Percentiles rank a stretch among this genome's conserved stretches.
These are phyloP conservation scores for Mycena pura DNA, from an alignment of 768 basidiomycete genomes.

Conservation along the genomic window DNA sequence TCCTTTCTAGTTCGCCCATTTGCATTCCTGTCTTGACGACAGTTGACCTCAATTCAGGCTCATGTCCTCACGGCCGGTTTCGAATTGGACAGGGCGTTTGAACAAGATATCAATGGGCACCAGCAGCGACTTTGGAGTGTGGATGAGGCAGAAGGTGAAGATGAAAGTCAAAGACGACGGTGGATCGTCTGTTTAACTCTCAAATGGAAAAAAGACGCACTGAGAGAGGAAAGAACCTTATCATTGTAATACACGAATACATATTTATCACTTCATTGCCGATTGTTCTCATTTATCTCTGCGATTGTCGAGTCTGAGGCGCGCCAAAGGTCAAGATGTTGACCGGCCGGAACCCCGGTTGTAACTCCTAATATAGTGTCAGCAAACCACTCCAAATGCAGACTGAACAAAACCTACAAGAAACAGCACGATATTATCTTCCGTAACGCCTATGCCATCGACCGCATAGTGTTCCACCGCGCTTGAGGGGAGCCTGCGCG, in stretches of 20 bases:
- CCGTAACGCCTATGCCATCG: constrained; percentile 60
- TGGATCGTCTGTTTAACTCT: constrained; percentile 78
- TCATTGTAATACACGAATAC: no score
- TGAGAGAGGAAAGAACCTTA: no score
- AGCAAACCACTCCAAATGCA: constrained; percentile 3
- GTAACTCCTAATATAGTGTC: constrained; percentile 41
- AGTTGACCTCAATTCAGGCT: constrained; percentile 16
- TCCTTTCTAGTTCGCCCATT: constrained; percentile 51
- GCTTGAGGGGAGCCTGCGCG: constrained; percentile 49
- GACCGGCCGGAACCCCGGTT: constrained; percentile 46
- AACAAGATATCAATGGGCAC: constrained; percentile 53
- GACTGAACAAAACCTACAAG: constrained; percentile 49
- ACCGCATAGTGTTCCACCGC: constrained; percentile 54
- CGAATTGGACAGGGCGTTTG: constrained; percentile 49
- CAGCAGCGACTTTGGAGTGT: constrained; percentile 58
- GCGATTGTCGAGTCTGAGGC: constrained; percentile 20
- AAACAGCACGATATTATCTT: constrained; percentile 66
- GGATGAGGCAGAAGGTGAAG: constrained; percentile 56
- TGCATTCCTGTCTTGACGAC: background rate
- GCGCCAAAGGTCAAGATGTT: constrained; percentile 57
- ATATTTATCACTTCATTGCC: constrained; percentile 7
- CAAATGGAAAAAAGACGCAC: constrained; percentile 50
- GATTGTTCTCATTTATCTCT: background rate
- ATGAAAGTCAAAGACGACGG: constrained; percentile 69
- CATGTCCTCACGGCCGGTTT: constrained; percentile 49